phyloP scores from a whole-genome alignment of 78 protist genomes.

The Dictyostelium purpureum region DNA sequence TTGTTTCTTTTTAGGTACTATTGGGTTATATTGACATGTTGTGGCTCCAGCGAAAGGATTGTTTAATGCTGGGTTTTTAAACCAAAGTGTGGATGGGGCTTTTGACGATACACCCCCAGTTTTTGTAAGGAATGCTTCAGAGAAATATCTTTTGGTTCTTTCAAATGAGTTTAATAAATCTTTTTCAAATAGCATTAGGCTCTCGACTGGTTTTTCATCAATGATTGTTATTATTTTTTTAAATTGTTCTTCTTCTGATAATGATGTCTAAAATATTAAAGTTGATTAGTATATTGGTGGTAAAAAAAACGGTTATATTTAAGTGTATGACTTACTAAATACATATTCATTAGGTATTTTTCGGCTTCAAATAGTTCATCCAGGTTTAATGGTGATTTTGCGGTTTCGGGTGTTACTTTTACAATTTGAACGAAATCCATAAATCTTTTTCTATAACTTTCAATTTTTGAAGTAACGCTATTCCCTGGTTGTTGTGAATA shows the following conservation, averaged over 20 bases:
- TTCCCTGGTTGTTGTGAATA: constrained; percentile 6
- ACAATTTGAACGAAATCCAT: constrained; percentile 4
- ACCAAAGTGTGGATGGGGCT: constrained; percentile 27
- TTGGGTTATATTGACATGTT: not conserved
- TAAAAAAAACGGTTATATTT: not conserved
- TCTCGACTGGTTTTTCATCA: constrained; percentile 1
- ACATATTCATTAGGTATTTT: not conserved
- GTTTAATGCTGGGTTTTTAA: constrained; percentile 41
- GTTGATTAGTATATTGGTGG: not conserved
- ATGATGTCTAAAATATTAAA: not conserved
- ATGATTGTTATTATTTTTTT: constrained; percentile 6
- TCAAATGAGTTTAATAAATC: constrained; percentile 44
- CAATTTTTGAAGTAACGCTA: not conserved
- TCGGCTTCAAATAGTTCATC: constrained; percentile 18
- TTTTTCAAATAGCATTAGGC: constrained; percentile 22
- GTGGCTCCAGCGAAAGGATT: constrained; percentile 36
- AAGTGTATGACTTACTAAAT: not conserved
- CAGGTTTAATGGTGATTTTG: not conserved
- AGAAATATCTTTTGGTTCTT: constrained; percentile 16
- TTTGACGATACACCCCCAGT: constrained; percentile 63
- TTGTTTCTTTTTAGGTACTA: constrained; percentile 36
- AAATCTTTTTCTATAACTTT: not conserved
- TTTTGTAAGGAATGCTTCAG: constrained; percentile 16
- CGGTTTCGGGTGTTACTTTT: constrained; percentile 16
- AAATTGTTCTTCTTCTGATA: constrained; percentile 34